Evolutionary conservation across 768 basidiomycete species (phyloP), one percentile per base, ranked within the genome.

Genomic region (Lentinula raphanica): DNA sequence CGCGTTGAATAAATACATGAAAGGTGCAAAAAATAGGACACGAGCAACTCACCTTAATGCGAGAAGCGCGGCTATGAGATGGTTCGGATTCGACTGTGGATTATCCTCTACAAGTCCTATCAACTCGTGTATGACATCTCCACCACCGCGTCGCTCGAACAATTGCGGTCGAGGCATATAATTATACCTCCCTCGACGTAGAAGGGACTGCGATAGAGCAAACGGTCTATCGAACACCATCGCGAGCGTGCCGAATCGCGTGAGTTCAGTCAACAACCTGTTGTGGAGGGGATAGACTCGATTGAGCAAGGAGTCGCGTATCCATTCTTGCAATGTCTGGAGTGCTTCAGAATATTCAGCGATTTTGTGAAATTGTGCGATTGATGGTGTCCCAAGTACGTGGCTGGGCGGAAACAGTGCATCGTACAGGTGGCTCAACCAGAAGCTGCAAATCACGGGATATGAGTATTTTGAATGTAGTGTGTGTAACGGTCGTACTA

Each of bases 401-500:
- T 78, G 68, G 50, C 66, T 72, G 0, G 78, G 65, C 2, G 86
- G 85, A 59, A 77, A 73, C 5, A 86, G 49, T 1, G 77, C 73
- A 21, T 81, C 77, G 54, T 84, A 79, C 0, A 87, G 66, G 23
- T 68, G 72, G 4, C 60, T 63, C 5, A 85, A 67, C 78, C 80
- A 83, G 45, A 67, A 69, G 49, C 82, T 83, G 58, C 8, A 38
- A 6, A 25, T 8, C 9, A 13, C 8, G n/a, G n/a, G n/a, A n/a
- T n/a, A 36, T 36, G 9, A 39, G 35, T 25, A 12, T 13, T n/a
- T 23, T 13, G 23, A 21, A 27, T 17, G 23, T 25, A 7, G 36
- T 36, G 1, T 17, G 12, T 36, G 5, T 2, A 8, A n/a, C 19
- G 2, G 9, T 5, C 32, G 13, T 3, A 38, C 51, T 27, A 2